Base-by-base conservation (phyloP, 495 filamentous ascomycete species). In the Platismatia glauca region DNA sequence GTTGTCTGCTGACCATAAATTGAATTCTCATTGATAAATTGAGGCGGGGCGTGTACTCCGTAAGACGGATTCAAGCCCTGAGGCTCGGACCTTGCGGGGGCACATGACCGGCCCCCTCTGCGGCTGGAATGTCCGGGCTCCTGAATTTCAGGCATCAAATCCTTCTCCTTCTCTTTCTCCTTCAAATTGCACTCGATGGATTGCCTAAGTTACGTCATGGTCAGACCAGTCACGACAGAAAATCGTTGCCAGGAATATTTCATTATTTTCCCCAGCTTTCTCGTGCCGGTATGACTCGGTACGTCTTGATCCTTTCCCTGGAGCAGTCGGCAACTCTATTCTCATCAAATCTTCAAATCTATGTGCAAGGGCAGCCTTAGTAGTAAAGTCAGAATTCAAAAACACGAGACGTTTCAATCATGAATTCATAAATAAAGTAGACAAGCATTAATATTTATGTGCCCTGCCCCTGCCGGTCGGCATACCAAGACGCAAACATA, bases 41-140 rank as follows among this genome's bases (percentile, higher is more conserved):
- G 9, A 9, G 34, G 34, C 5, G 34, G 34, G 34, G n/a, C n/a
- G n/a, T n/a, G n/a, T n/a, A 11, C 34, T 37, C 8, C 38, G 38
- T 39, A 43, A 13, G 27, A 16, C 16, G 48, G 50, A 35, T 35
- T 29, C 24, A 15, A 50, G 15, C 27, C 50, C 24, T 20, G 29
- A 53, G 50, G 50, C 50, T 53, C 50, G 50, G 50, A 53, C 50
- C 50, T 34, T 34, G 27, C 27, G 27, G 50, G 50, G 50, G 46
- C 50, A 53, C 50, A 53, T 53, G 50, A 50, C 46, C 50, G 29
- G 15, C 50, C 27, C 7, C 7, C 50, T 29, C 24, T 12, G 43
- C 4, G n/a, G n/a, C 11, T 44, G 41, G 5, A 44, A 44, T 44
- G 39, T 20, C n/a, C n/a, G n/a, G n/a, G n/a, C n/a, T n/a, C n/a